Conservation (phyloP, 2,329 filamentous ascomycete genomes). For the Exophiala phaeomuriformis region DNA sequence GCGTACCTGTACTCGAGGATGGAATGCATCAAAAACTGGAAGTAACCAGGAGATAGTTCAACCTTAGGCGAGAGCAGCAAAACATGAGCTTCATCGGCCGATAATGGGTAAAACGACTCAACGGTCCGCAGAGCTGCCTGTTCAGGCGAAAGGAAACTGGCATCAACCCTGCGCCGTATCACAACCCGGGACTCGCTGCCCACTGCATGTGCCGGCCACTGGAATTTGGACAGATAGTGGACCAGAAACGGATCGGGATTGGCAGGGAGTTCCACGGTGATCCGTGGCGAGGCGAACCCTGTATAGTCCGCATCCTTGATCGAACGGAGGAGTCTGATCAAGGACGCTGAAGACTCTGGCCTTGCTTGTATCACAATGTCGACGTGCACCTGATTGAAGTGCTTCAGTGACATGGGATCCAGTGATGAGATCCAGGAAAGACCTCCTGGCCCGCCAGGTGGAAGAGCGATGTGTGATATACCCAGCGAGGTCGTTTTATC, state of each 20-base stretch:
- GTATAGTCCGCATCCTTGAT: constrained; percentile 69
- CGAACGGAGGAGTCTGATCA: constrained; percentile 62
- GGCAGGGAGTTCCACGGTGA: constrained; percentile 77
- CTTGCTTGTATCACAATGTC: constrained; percentile 75
- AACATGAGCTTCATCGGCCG: constrained; percentile 60
- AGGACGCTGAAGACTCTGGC: constrained; percentile 23
- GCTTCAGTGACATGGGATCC: constrained; percentile 40
- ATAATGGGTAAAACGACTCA: constrained; percentile 78
- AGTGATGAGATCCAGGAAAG: constrained; percentile 66
- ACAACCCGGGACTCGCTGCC: constrained; percentile 50
- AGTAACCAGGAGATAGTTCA: constrained; percentile 73
- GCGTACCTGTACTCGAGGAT: constrained; percentile 74
- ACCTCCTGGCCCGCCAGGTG: constrained; percentile 53
- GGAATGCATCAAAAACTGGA: constrained; percentile 74
- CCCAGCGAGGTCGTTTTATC: constrained; percentile 47
- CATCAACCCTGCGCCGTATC: constrained; percentile 65
- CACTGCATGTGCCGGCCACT: constrained; percentile 56
- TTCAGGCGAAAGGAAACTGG: constrained; percentile 53
- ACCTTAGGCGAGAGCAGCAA: constrained; percentile 76
- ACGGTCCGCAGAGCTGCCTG: constrained; percentile 69
- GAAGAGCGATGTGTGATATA: constrained; percentile 67
- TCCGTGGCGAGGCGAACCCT: constrained; percentile 59
- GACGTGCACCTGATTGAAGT: constrained; percentile 69
- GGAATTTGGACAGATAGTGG: constrained; percentile 55
- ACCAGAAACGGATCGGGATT: constrained; percentile 59